Evolutionary conservation across 2,329 filamentous ascomycete genomes (phyloP).

Genomic region (Coniochaeta sp.): DNA sequence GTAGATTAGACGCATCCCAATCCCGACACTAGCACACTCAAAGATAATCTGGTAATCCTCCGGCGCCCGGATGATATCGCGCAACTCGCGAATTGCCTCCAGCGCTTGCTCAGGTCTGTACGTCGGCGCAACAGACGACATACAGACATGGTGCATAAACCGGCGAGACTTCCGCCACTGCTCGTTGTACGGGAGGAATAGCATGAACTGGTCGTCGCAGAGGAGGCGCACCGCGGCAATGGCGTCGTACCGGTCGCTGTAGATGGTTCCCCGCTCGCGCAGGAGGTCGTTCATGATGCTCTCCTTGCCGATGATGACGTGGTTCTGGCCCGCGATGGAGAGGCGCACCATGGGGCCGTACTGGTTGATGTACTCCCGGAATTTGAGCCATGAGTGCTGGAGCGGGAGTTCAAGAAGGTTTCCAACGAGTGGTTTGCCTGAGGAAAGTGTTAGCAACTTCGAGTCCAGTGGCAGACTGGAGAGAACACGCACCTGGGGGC

Average conservation of each 20-base stretch:
- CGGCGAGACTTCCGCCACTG: slow-evolving; percentile 5
- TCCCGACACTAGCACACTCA: slow-evolving; percentile 30
- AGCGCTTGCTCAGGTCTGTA: slow-evolving; percentile 23
- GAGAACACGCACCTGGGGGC: not conserved
- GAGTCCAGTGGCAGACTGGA: not conserved
- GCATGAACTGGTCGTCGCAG: slow-evolving; percentile 16
- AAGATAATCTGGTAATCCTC: slow-evolving; percentile 27
- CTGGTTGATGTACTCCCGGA: slow-evolving; percentile 25
- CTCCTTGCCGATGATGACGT: slow-evolving; percentile 29
- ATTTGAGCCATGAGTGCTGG: slow-evolving; percentile 31
- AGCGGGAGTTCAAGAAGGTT: slow-evolving; percentile 26
- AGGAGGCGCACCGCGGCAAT: slow-evolving; percentile 27
- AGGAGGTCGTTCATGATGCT: slow-evolving; percentile 34
- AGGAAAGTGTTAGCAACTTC: not conserved
- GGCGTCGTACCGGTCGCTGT: slow-evolving; percentile 26
- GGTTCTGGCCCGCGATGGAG: slow-evolving; percentile 15
- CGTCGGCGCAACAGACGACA: slow-evolving; percentile 18
- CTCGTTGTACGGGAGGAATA: slow-evolving; percentile 23
- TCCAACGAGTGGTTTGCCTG: slow-evolving; percentile 17
- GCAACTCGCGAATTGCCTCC: slow-evolving; percentile 21
- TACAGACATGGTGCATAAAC: slow-evolving; percentile 22
- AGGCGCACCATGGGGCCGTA: slow-evolving; percentile 3
- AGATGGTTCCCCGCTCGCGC: slow-evolving; percentile 29
- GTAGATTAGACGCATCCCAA: slow-evolving; percentile 32
- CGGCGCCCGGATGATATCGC: slow-evolving; percentile 25